A percentile compares a stretch with the other conserved stretches of the same genome.
These are phyloP conservation scores for Cystoisospora suis DNA, from an alignment of 169 alveolate species.

Conservation along the genomic window DNA sequence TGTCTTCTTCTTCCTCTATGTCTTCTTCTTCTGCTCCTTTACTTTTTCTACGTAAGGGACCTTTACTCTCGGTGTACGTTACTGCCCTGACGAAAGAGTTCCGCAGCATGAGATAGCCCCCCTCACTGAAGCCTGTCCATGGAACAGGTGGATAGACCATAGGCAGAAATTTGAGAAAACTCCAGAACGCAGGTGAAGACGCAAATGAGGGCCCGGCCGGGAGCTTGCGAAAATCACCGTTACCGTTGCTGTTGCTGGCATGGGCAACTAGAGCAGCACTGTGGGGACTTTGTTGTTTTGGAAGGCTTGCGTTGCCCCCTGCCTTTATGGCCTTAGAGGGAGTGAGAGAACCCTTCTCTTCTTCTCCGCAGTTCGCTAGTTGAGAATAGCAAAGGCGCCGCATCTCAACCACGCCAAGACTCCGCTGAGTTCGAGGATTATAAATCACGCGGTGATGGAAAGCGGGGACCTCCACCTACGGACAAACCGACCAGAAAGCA, in stretches of 20 bases:
- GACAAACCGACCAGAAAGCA: neutral
- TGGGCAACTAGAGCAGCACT: slow-evolving; percentile 20
- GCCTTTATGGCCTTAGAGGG: too few species aligned
- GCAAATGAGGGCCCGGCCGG: slow-evolving; percentile 29
- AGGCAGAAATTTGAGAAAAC: slow-evolving; percentile 51
- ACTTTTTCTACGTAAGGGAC: neutral
- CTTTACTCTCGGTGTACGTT: slow-evolving; percentile 7
- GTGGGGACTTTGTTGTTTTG: neutral
- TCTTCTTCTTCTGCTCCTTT: neutral
- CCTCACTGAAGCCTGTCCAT: slow-evolving; percentile 35
- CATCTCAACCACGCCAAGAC: slow-evolving; percentile 51
- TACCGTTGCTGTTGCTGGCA: neutral
- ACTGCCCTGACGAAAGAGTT: slow-evolving; percentile 51
- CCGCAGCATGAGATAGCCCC: slow-evolving; percentile 63
- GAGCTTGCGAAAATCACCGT: slow-evolving; percentile 17
- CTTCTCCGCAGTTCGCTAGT: too few species aligned
- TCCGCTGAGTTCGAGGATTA: slow-evolving; percentile 20
- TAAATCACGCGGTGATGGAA: slow-evolving; percentile 54
- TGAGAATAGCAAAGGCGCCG: slow-evolving; percentile 49
- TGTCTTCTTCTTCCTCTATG: neutral
- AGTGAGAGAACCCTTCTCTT: too few species aligned
- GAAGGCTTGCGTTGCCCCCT: neutral
- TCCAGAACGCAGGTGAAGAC: slow-evolving; percentile 52
- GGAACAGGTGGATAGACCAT: slow-evolving; percentile 61
- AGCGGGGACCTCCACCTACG: slow-evolving; percentile 58